Evolutionary conservation across 441 rosid genomes (phyloP), one percentile per base, ranked within the genome.

Genomic region (Gossypium lobatum): DNA sequence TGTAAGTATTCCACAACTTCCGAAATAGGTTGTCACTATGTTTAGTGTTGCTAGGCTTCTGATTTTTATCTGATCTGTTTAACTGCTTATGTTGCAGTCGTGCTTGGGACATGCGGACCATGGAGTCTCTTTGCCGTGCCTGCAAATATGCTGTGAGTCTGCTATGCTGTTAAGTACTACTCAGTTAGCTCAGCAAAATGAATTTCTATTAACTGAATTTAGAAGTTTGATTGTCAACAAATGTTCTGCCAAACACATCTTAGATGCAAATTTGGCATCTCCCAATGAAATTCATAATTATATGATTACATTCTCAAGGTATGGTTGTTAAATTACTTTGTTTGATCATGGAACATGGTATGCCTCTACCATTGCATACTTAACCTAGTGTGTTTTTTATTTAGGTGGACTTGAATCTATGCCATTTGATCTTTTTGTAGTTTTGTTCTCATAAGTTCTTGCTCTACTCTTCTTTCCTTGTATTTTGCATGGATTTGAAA

Each of bases 81-180:
- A 55, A 67, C 73, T 74, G 61, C 78, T 77, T 82, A 74, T 77
- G 71, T 53, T 84, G 85, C 76, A 95, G 99, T 80, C 96, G 98
- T 86, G 97, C 99, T 74, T 96, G 99, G 98, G 99, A 93, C 84
- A 88, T 89, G 99, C 87, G 96, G 80, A 93, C 97, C 9, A 96
- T 96, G 99, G 99, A 96, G 79, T 91, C 99, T 79, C 88, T 96
- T 66, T 96, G 98, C 80, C 93, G 99, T 80, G 98, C 98, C 78
- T 96, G 99, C 86, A 96, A 96, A 88, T 93, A 93, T 77, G 99
- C 99, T 78, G 99, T 96, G 86, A 89, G 99, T 73, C 31, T 73
- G 2, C 48, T 42, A 28, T 54, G 26, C 16, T 53, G 48, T 42
- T 42, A 42, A 42, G 48, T 42, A 42, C 14, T 42, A 42, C 48